Evolutionary conservation across 495 filamentous ascomycete genomes (phyloP).

Genomic region (Penicillium tannophilum): DNA sequence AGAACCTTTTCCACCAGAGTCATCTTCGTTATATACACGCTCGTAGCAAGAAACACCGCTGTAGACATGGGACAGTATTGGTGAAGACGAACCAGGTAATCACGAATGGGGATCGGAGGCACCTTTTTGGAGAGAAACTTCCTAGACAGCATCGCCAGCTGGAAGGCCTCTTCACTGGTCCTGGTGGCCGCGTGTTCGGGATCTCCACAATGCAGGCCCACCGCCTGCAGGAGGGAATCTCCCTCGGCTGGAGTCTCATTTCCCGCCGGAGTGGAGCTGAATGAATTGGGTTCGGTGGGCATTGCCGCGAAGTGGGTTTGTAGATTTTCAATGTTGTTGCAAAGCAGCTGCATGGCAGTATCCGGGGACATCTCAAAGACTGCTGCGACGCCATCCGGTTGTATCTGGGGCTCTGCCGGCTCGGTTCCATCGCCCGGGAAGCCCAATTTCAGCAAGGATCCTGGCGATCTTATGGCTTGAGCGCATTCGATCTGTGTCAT

Average conservation of each 20-base stretch:
- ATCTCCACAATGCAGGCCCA: constrained; percentile 36
- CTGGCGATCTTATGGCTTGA: constrained; percentile 13
- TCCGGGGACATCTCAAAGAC: constrained; percentile 73
- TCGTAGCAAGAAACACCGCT: constrained; percentile 90
- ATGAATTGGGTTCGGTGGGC: constrained; percentile 31
- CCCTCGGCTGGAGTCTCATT: constrained; percentile 46
- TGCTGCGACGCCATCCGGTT: constrained; percentile 38
- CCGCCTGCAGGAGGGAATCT: constrained; percentile 18
- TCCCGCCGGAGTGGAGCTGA: constrained; percentile 60
- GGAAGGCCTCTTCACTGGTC: constrained; percentile 22
- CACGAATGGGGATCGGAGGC: constrained; percentile 76
- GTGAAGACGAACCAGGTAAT: constrained; percentile 87
- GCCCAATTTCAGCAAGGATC: constrained; percentile 20
- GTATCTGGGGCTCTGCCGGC: constrained; percentile 20
- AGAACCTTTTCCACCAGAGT: constrained; percentile 72
- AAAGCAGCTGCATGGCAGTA: constrained; percentile 78
- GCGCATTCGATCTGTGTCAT: constrained; percentile 25
- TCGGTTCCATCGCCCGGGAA: constrained; percentile 18
- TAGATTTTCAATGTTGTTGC: constrained; percentile 70
- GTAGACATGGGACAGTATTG: constrained; percentile 94
- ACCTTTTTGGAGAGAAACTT: constrained; percentile 90
- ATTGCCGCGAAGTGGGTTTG: constrained; percentile 71
- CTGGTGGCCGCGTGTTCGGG: constrained; percentile 6
- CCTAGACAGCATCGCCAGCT: constrained; percentile 63
- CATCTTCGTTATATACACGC: constrained; percentile 83